Base-by-base conservation (phyloP, 75 land plant species). In the Larix kaempferi region DNA sequence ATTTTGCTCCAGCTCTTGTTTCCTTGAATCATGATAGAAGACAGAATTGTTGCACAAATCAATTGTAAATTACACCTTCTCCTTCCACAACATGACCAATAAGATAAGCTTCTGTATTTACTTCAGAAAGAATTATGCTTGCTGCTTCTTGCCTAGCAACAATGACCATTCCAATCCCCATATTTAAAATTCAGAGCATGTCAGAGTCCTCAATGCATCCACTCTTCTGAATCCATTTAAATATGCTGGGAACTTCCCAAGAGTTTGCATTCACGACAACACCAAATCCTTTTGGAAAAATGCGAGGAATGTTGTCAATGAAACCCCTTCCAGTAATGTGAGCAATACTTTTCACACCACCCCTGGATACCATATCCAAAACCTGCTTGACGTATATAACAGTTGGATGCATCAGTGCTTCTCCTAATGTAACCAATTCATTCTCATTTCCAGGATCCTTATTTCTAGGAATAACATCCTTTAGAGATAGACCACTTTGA, bases 81-180 rank as follows among this genome's bases (percentile, higher is more conserved):
- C 94, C 98, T 66, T 77, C 33, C 2, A 87, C 77, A 44, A 94
- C 95, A 74, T 89, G 91, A 23, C 99, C 99, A 65, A 97, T 89
- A 25, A 63, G 59, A 71, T 82, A 88, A 8, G 83, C 88, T 64
- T 66, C n/a, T 58, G 58, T 65, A n/a, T 71, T 26, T 15, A 76
- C 85, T 12, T 83, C 86, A 0, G 75, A 59, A 19, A 91, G 86
- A 44, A 92, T 91, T 62, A 78, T 80, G 6, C 49, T 71, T 44
- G 93, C 84, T 1, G 85, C 80, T 57, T 89, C 94, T 62, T 73
- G 78, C 52, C 79, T 84, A 0, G 88, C 92, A 19, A 94, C 86
- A 37, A 97, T 80, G 52, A 97, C 95, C 99, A 97, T 97, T 19
- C 99, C 99, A 71, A 97, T 93, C 4, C 99, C 99, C 98, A 97